phyloP scores from a whole-genome alignment of 2,329 filamentous ascomycete species.

The Penicillium oxalicum region DNA sequence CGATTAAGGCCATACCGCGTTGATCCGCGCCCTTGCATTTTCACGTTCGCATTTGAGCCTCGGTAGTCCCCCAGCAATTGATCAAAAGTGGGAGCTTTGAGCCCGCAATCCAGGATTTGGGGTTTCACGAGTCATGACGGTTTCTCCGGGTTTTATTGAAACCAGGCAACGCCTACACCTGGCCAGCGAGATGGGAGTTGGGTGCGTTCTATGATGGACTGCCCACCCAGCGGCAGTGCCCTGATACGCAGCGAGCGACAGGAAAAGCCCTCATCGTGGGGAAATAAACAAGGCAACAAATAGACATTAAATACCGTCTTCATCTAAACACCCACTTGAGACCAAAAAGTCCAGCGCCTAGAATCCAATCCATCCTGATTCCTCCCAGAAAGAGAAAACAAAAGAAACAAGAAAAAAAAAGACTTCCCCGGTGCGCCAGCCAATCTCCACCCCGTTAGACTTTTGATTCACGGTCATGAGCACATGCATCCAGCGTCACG shows the following conservation, averaged over 20 bases:
- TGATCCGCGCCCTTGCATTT: not conserved
- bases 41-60: constrained; percentile 2
- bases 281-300: constrained; percentile 1
- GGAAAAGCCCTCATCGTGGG: not conserved
- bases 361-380: not conserved
- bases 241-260: too few species aligned
- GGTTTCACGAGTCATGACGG: constrained; percentile 13
- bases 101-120: not conserved
- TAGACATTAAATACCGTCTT: not conserved
- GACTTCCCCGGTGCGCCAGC: not conserved
- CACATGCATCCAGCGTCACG: too few species aligned
- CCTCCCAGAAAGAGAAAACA: too few species aligned
- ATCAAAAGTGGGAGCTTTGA: not conserved
- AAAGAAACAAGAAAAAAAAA: too few species aligned
- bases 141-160: not conserved
- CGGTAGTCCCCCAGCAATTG: too few species aligned
- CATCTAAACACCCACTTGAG: not conserved
- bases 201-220: too few species aligned
- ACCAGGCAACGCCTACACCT: too few species aligned
- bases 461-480: too few species aligned
- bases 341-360: not conserved
- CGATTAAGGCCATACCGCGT: not conserved
- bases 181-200: too few species aligned
- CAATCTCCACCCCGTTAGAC: too few species aligned
- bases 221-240: too few species aligned